Percentiles rank a stretch among this genome's conserved stretches.
These are phyloP conservation scores for Raddia distichophylla DNA, from an alignment of 176 grass and related monocot genomes.

Conservation along the genomic window DNA sequence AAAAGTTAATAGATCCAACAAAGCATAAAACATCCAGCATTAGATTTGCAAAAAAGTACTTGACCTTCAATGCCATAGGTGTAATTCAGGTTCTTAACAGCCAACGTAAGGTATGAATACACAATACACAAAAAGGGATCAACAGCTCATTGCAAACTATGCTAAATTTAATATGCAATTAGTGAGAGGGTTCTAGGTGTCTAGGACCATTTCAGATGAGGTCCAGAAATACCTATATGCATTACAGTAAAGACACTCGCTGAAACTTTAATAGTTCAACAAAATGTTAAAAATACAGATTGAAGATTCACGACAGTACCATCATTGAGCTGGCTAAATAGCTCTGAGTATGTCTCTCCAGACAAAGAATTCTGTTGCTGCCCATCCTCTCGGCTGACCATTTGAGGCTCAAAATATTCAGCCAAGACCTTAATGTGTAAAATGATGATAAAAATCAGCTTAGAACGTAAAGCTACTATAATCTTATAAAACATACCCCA, in stretches of 20 bases:
- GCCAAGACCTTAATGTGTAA: constrained; percentile 65
- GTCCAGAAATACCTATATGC: neutral
- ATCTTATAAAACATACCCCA: constrained; percentile 6
- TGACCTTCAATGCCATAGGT: constrained; percentile 9
- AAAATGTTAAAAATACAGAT: constrained; percentile 20
- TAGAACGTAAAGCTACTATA: constrained; percentile 17
- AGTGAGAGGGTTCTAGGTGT: constrained; percentile 7
- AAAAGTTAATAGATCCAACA: constrained; percentile 13
- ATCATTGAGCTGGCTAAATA: constrained; percentile 75
- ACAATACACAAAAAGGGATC: neutral
- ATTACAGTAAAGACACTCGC: neutral
- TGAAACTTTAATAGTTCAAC: constrained; percentile 19
- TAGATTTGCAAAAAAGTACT: neutral
- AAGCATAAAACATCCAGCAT: neutral
- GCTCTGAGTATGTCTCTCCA: constrained; percentile 66
- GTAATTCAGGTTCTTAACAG: constrained; percentile 13
- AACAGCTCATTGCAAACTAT: constrained; percentile 23
- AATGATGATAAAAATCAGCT: constrained; percentile 40
- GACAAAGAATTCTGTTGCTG: constrained; percentile 55
- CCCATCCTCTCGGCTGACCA: constrained; percentile 26
- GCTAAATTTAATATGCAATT: neutral
- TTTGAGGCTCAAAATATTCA: constrained; percentile 73
- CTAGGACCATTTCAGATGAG: neutral
- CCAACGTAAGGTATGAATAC: neutral
- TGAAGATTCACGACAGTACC: constrained; percentile 55